A percentile compares a stretch with the other conserved stretches of the same genome.
These are phyloP conservation scores for Cryptococcus neoformans DNA, from an alignment of 1,284 basidiomycete species.

Conservation along the genomic window DNA sequence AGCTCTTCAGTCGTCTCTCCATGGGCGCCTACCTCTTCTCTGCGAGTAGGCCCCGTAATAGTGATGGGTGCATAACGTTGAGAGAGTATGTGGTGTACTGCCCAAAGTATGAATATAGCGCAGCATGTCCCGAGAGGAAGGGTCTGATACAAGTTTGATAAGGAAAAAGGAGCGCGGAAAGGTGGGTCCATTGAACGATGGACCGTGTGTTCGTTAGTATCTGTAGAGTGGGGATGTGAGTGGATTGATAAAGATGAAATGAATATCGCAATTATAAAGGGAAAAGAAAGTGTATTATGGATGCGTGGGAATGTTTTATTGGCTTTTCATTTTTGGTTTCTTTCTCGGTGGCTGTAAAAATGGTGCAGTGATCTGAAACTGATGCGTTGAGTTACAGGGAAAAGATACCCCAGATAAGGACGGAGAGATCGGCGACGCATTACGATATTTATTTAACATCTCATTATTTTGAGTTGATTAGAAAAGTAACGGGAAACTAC, in stretches of 20 bases:
- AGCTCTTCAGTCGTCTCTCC: constrained; percentile 12
- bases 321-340: no score
- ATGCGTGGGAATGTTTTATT: no score
- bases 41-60: constrained; percentile 2
- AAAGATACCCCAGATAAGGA: no score
- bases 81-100: background rate
- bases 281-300: background rate
- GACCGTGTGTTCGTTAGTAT: background rate
- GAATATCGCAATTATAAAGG: background rate
- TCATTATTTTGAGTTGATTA: no score
- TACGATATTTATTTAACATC: no score
- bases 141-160: background rate
- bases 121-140: background rate
- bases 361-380: no score
- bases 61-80: constrained; percentile 7
- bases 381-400: no score
- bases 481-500: no score
- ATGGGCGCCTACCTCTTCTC: constrained; percentile 1
- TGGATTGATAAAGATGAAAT: background rate
- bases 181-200: constrained; percentile 7
- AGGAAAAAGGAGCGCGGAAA: background rate
- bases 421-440: no score
- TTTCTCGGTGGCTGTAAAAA: no score
- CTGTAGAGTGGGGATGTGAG: background rate
- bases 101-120: constrained; percentile 3